phyloP scores from a whole-genome alignment of 169 alveolate genomes.

The Condylostoma magnum region DNA sequence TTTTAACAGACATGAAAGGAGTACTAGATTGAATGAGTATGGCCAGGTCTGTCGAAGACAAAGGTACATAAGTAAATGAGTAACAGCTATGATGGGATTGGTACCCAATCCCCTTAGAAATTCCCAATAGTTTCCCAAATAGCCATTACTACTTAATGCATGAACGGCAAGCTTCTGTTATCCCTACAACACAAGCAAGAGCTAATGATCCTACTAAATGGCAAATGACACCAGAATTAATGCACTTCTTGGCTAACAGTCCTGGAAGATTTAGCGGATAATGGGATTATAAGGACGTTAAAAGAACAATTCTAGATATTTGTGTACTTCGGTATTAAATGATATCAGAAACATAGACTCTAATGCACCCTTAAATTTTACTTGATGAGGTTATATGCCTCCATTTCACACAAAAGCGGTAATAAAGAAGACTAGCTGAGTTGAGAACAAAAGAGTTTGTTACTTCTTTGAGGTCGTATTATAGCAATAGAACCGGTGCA shows the following conservation, averaged over 20 bases:
- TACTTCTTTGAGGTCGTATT: constrained; percentile 10
- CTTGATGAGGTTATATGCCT: constrained; percentile 18
- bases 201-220: neutral
- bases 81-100: neutral
- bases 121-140: neutral
- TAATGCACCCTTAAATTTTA: neutral
- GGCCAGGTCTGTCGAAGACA: neutral
- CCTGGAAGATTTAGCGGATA: neutral
- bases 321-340: neutral
- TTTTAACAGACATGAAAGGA: neutral
- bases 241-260: neutral
- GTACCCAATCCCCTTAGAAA: neutral
- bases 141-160: neutral
- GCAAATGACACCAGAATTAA: constrained; percentile 7
- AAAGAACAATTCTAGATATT: constrained; percentile 7
- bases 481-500: neutral
- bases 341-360: neutral
- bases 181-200: neutral
- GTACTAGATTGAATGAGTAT: neutral
- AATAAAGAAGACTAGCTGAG: constrained; percentile 21
- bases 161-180: neutral
- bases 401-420: neutral
- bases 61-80: neutral
- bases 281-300: neutral
- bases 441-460: neutral